Conservation (phyloP, 2,329 filamentous ascomycete species). For the Talaromyces sp. region DNA sequence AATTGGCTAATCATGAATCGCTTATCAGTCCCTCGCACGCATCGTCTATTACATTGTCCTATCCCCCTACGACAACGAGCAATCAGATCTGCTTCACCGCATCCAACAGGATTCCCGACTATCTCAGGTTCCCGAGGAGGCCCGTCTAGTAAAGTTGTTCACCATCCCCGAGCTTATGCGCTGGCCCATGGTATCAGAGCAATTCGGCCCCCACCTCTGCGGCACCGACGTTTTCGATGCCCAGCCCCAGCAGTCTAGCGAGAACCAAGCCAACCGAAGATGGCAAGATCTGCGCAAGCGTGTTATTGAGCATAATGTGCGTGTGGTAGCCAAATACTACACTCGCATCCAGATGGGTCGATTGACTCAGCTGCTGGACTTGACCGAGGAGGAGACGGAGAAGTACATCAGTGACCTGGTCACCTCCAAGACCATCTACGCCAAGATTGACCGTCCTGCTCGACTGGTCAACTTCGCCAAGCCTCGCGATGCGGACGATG, state of each 20-base stretch:
- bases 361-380: conserved; percentile 84
- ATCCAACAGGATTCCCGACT: conserved; percentile 85
- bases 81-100: conserved; percentile 94
- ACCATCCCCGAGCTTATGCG: conserved; percentile 97
- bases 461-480: conserved; percentile 92
- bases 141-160: conserved; percentile 88
- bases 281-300: conserved; percentile 97
- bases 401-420: conserved; percentile 98
- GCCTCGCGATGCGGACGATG: conserved; percentile 90
- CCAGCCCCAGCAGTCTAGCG: conserved; percentile 62
- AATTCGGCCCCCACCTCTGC: conserved; percentile 86
- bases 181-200: conserved; percentile 89
- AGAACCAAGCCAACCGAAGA: conserved; percentile 79
- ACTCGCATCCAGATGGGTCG: conserved; percentile 93
- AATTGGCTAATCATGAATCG: conserved; percentile 5
- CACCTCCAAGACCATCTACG: conserved; percentile 95
- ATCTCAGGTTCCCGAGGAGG: conserved; percentile 74
- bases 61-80: conserved; percentile 96
- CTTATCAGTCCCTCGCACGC: conserved; percentile 75
- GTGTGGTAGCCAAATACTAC: conserved; percentile 97
- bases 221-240: conserved; percentile 86
- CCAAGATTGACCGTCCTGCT: conserved; percentile 94
- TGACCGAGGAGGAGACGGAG: conserved; percentile 94
- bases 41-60: conserved; percentile 98
- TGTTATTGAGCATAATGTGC: conserved; percentile 98